phyloP scores from a whole-genome alignment of 2,329 filamentous ascomycete genomes.

The Ilyonectria destructans region DNA sequence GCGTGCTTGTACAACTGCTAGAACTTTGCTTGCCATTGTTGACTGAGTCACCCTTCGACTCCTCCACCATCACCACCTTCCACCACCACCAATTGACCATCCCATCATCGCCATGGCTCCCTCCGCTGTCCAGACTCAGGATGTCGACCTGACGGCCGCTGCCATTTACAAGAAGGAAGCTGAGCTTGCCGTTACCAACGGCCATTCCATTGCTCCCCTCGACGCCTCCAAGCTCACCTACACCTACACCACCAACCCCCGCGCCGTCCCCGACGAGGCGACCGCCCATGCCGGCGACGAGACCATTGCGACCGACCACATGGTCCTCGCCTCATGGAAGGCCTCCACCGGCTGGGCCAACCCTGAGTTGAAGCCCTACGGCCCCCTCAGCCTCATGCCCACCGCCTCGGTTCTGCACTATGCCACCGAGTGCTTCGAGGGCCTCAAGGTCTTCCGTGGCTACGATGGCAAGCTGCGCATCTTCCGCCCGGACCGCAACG shows the following conservation, averaged over 20 bases:
- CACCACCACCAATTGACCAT: constrained; percentile 16
- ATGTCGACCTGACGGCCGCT: constrained; percentile 67
- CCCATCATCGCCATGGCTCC: constrained; percentile 62
- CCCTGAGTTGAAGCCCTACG: constrained; percentile 84
- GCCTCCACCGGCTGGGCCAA: constrained; percentile 77
- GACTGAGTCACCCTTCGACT: constrained; percentile 24
- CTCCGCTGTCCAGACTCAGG: constrained; percentile 63
- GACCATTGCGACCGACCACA: constrained; percentile 86
- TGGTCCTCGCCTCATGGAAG: constrained; percentile 84
- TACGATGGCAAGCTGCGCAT: constrained; percentile 81
- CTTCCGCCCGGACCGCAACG: constrained; percentile 84
- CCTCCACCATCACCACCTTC: constrained; percentile 4
- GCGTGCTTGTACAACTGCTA: constrained; percentile 4
- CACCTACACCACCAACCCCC: constrained; percentile 66
- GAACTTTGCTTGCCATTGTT: constrained; percentile 9
- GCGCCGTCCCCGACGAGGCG: constrained; percentile 68
- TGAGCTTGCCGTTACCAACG: constrained; percentile 53
- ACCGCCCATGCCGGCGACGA: constrained; percentile 63
- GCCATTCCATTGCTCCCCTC: constrained; percentile 70
- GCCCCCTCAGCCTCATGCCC: constrained; percentile 83
- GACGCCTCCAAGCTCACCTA: constrained; percentile 75
- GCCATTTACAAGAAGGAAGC: constrained; percentile 68
- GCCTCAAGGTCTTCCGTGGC: constrained; percentile 86
- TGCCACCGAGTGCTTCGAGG: constrained; percentile 93
- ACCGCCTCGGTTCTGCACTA: constrained; percentile 89